A percentile compares a stretch with the other conserved stretches of the same genome.
Conservation (phyloP, 1,284 basidiomycete genomes). For the Boletus semigastroideus region DNA sequence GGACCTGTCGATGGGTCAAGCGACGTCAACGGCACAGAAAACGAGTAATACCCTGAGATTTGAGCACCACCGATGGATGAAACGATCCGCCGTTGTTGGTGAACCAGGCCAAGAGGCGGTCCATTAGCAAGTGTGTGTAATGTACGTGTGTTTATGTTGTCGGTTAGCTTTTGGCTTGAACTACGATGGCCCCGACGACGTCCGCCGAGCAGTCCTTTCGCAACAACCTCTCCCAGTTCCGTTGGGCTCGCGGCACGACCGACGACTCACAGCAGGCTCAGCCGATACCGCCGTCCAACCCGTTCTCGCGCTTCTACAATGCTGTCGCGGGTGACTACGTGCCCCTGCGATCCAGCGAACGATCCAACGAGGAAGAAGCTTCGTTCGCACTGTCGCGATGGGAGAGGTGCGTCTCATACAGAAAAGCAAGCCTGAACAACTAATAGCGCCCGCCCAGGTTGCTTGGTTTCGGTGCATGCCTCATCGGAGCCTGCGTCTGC, state of each 20-base stretch:
- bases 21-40: not conserved
- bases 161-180: not conserved
- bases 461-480: slow-evolving; percentile 90
- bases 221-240: slow-evolving; percentile 74
- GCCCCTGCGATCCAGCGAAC: slow-evolving; percentile 80
- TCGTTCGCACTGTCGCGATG: slow-evolving; percentile 91
- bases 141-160: slow-evolving; percentile 2
- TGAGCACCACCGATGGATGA: slow-evolving; percentile 14
- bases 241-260: slow-evolving; percentile 77
- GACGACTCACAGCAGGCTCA: slow-evolving; percentile 64
- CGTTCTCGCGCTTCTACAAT: slow-evolving; percentile 78
- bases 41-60: slow-evolving; percentile 4
- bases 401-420: slow-evolving; percentile 61
- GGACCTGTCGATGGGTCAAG: slow-evolving; percentile 34
- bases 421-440: not conserved
- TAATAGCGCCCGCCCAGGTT: slow-evolving; percentile 48
- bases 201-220: slow-evolving; percentile 65
- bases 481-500: slow-evolving; percentile 89
- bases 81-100: slow-evolving; percentile 16
- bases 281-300: slow-evolving; percentile 41
- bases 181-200: slow-evolving; percentile 7
- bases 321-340: slow-evolving; percentile 80
- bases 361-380: slow-evolving; percentile 94
- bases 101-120: slow-evolving; percentile 18
- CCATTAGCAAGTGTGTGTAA: slow-evolving; percentile 8